Conservation (phyloP, 2,329 filamentous ascomycete genomes). For the Botryotinia globosa region DNA sequence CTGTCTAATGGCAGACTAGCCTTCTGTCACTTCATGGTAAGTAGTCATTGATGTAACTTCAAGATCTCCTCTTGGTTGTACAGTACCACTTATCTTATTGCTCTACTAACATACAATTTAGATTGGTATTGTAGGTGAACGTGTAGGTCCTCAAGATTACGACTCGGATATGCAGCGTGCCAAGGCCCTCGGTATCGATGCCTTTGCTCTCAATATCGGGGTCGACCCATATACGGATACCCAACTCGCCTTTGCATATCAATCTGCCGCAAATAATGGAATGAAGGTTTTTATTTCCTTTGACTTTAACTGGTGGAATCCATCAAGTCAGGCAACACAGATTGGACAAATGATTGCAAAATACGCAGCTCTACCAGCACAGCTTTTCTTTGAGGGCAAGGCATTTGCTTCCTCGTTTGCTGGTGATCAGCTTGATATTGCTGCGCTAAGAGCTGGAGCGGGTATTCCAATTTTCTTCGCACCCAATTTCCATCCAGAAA, state of each 20-base stretch:
- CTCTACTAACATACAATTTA: slow-evolving; percentile 11
- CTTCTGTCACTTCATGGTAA: slow-evolving; percentile 30
- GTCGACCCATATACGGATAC: slow-evolving; percentile 34
- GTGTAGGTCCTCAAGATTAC: slow-evolving; percentile 25
- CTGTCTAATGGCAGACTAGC: slow-evolving; percentile 21
- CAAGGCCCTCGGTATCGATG: slow-evolving; percentile 39
- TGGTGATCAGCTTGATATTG: slow-evolving; percentile 46
- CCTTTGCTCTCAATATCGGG: slow-evolving; percentile 40
- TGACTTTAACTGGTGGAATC: slow-evolving; percentile 33
- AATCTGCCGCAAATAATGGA: slow-evolving; percentile 29
- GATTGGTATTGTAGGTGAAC: slow-evolving; percentile 30
- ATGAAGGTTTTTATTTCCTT: slow-evolving; percentile 41
- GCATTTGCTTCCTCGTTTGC: slow-evolving; percentile 48
- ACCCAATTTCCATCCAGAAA: slow-evolving; percentile 30
- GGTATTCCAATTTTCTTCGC: slow-evolving; percentile 30
- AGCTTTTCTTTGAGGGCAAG: slow-evolving; percentile 39
- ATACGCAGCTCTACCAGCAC: slow-evolving; percentile 37
- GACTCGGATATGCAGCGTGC: slow-evolving; percentile 30
- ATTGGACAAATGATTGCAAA: slow-evolving; percentile 35
- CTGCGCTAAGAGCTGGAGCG: slow-evolving; percentile 40
- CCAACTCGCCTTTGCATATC: slow-evolving; percentile 37
- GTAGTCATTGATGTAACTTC: neutral
- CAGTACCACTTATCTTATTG: neutral
- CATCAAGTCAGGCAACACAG: slow-evolving; percentile 22
- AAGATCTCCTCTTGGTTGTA: neutral